Percentiles rank a stretch among this genome's conserved stretches.
Evolutionary conservation across 441 rosid genomes (phyloP).

Genomic region (Melianthus villosus): DNA sequence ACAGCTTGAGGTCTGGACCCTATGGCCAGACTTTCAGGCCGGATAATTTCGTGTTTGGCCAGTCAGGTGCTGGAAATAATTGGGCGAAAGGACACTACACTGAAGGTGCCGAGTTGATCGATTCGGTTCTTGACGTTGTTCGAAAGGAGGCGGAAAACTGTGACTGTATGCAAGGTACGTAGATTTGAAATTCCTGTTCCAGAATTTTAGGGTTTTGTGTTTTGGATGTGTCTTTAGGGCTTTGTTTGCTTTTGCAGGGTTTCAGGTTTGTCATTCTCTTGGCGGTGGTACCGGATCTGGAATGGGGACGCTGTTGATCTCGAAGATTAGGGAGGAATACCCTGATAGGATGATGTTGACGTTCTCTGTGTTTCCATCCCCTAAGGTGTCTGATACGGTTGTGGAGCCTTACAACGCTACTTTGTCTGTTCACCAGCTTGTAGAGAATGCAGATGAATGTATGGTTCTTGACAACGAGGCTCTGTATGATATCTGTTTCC

Average conservation of each 20-base stretch:
- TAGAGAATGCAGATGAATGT: constrained; percentile 36
- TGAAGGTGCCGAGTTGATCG: constrained; percentile 35
- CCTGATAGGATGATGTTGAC: constrained; percentile 39
- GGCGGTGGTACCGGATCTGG: constrained; percentile 42
- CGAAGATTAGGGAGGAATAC: constrained; percentile 36
- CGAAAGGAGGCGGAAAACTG: constrained; percentile 39
- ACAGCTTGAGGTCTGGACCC: constrained; percentile 35
- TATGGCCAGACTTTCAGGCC: constrained; percentile 36
- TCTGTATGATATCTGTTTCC: constrained; percentile 32
- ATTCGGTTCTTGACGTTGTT: constrained; percentile 33
- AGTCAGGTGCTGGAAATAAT: constrained; percentile 47
- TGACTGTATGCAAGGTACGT: constrained; percentile 34
- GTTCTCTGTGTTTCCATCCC: constrained; percentile 33
- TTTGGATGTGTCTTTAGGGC: neutral
- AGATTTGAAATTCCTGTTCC: neutral
- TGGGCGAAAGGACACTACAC: constrained; percentile 43
- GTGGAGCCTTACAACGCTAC: constrained; percentile 39
- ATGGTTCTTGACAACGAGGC: constrained; percentile 37
- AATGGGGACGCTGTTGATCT: constrained; percentile 34
- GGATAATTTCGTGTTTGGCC: constrained; percentile 40
- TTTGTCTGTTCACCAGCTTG: constrained; percentile 35
- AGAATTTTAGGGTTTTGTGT: neutral
- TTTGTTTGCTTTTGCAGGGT: constrained; percentile 11
- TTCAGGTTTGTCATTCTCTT: constrained; percentile 32
- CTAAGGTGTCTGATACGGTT: constrained; percentile 34